phyloP scores from a whole-genome alignment of 1,284 basidiomycete species.

The Coriolopsis trogii region DNA sequence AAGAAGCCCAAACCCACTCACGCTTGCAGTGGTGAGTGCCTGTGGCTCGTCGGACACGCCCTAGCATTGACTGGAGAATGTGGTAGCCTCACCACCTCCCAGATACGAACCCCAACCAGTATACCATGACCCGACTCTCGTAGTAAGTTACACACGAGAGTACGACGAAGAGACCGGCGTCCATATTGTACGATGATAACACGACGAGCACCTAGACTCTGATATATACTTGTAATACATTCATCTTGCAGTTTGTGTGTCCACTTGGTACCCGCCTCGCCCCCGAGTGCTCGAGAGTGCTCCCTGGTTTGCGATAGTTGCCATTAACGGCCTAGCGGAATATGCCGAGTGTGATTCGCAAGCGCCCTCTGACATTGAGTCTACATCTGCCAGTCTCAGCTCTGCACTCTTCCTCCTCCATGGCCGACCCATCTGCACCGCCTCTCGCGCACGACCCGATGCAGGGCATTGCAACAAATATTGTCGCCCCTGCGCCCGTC shows the following conservation, averaged over 20 bases:
- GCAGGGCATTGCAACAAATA: constrained; percentile 37
- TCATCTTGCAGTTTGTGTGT: too few relatives aligned
- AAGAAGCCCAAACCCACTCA: constrained; percentile 8
- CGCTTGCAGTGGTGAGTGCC: constrained; percentile 4
- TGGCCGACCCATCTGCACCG: constrained; percentile 43
- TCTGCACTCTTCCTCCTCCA: constrained; percentile 20
- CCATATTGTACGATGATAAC: constrained; percentile 10
- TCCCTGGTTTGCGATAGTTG: background rate
- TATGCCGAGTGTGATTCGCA: background rate
- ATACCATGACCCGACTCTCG: background rate
- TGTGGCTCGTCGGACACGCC: too few relatives aligned
- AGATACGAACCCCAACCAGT: background rate
- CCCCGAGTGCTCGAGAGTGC: background rate
- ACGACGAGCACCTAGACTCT: background rate
- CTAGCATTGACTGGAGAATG: too few relatives aligned
- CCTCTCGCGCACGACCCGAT: constrained; percentile 36
- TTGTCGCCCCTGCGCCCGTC: constrained; percentile 34
- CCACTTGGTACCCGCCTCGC: too few relatives aligned
- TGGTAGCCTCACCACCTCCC: background rate
- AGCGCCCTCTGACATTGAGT: background rate
- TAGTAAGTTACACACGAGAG: background rate
- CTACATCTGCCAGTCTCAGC: background rate
- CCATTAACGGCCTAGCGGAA: background rate
- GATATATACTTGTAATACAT: too few relatives aligned
- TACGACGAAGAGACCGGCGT: background rate